Conservation (phyloP, 164 flowering plant species). For the Annona cherimola region DNA sequence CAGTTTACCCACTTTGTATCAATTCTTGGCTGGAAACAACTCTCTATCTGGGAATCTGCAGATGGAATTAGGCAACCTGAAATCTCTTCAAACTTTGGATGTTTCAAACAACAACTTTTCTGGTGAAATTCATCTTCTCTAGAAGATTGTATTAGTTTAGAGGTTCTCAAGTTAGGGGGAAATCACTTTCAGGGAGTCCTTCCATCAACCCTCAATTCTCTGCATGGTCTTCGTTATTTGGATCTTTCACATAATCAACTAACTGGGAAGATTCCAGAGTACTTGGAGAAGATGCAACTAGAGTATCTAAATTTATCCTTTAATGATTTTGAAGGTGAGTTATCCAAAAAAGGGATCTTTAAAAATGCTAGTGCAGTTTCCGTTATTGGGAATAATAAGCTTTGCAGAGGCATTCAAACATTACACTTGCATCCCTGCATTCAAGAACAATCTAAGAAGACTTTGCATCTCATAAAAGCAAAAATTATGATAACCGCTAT, state of each 20-base stretch:
- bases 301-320: conserved; percentile 20
- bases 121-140: too few relatives aligned
- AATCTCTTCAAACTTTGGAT: too few relatives aligned
- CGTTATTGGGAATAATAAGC: conserved; percentile 15
- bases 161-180: conserved; percentile 1
- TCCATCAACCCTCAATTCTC: conserved; percentile 10
- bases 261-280: conserved; percentile 30
- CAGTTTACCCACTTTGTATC: too few relatives aligned
- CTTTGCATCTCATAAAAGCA: too few relatives aligned
- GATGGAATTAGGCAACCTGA: too few relatives aligned
- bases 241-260: conserved; percentile 25
- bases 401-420: conserved; percentile 23
- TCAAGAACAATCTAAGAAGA: neutral
- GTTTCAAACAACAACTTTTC: too few relatives aligned
- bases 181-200: conserved; percentile 30
- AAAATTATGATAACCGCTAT: neutral
- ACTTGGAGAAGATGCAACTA: conserved; percentile 9
- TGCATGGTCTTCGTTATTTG: conserved; percentile 9
- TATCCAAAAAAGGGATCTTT: conserved; percentile 25
- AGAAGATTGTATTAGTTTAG: conserved; percentile 20
- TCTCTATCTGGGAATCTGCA: too few relatives aligned
- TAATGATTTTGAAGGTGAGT: conserved; percentile 26
- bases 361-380: conserved; percentile 17
- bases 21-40: too few relatives aligned
- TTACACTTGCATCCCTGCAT: conserved; percentile 17